A percentile compares a stretch with the other conserved stretches of the same genome.
These are phyloP conservation scores for Antitrichia curtipendula DNA, from an alignment of 225 moss, liverwort and hornwort species.

Conservation along the genomic window DNA sequence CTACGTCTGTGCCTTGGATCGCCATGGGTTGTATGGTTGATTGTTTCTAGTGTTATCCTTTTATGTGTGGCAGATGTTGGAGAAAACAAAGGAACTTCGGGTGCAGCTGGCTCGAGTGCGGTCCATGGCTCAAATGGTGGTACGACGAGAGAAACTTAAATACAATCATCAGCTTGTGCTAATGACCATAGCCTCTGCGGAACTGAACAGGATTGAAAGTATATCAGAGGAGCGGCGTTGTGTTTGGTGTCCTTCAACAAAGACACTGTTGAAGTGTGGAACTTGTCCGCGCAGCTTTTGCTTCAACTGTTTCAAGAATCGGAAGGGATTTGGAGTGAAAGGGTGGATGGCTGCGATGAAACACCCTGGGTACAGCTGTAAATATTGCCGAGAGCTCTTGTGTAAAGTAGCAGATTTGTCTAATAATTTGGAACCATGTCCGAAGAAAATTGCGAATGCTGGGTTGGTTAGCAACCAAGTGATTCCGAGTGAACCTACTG, in stretches of 20 bases:
- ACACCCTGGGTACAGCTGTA: conserved; percentile 24
- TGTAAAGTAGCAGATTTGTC: not conserved
- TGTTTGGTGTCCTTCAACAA: conserved; percentile 47
- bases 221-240: conserved; percentile 4
- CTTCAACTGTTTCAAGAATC: conserved; percentile 60
- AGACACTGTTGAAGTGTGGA: conserved; percentile 33
- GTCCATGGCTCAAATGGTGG: conserved; percentile 31
- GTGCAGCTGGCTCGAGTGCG: conserved; percentile 34
- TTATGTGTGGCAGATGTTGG: conserved; percentile 13
- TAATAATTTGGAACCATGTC: not conserved
- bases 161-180: conserved; percentile 25
- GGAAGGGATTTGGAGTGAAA: conserved; percentile 65
- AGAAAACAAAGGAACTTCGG: conserved; percentile 23
- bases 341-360: conserved; percentile 61
- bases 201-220: conserved; percentile 11
- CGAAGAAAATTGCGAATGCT: not conserved
- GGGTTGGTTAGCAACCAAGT: not conserved
- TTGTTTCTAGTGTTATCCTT: not conserved
- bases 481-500: not conserved
- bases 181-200: conserved; percentile 21
- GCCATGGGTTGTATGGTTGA: not conserved
- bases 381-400: conserved; percentile 30
- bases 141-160: conserved; percentile 51
- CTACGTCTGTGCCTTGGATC: not conserved
- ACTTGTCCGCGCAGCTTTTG: conserved; percentile 52